Base-by-base conservation (phyloP, 2,329 filamentous ascomycete species). In the Dactylonectria estremocensis region DNA sequence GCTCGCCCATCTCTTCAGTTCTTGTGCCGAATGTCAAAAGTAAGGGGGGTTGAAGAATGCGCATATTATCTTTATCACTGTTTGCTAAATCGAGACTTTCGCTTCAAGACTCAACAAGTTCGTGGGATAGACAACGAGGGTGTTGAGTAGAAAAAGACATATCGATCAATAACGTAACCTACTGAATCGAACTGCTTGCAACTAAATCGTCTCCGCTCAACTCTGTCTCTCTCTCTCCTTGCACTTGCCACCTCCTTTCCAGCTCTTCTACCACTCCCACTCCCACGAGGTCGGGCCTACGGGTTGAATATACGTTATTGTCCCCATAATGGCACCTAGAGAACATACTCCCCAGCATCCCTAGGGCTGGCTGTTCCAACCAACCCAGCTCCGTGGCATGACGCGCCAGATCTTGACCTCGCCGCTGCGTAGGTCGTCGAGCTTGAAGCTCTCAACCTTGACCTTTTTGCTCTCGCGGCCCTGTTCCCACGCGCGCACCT, bases 381-480 rank as follows among this genome's bases (percentile, higher is more conserved):
- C 95, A 59, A 98, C 91, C 95, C 95, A 99, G 78, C 89, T 92
- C 76, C 94, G 89, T 45, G 94, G 93, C 90, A 98, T 97, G 52
- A 98, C 93, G 64, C 96, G 90, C 96, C 96, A 99, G 68, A 99
- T 94, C 85, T 96, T 95, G 75, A 98, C 95, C 83, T 99, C 96
- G 18, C 96, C 96, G 80, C 92, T 95, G 78, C 94, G 89, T 79
- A 99, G 78, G 83, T 99, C 96, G 50, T 95, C 95, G 68, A 99
- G 87, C 83, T 95, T 93, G 83, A 95, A 98, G 82, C 95, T 97
- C 85, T 98, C 95, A 68, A 94, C 85, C 84, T 97, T 96, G 61
- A 97, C 92, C 85, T 98, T 98, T 81, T 93, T 95, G 80, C 91
- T 95, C 84, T 98, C 95, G 14, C 95, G 86, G 0, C 95, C 95